Conservation (phyloP, 2,329 filamentous ascomycete species). For the Aspergillus sp. region DNA sequence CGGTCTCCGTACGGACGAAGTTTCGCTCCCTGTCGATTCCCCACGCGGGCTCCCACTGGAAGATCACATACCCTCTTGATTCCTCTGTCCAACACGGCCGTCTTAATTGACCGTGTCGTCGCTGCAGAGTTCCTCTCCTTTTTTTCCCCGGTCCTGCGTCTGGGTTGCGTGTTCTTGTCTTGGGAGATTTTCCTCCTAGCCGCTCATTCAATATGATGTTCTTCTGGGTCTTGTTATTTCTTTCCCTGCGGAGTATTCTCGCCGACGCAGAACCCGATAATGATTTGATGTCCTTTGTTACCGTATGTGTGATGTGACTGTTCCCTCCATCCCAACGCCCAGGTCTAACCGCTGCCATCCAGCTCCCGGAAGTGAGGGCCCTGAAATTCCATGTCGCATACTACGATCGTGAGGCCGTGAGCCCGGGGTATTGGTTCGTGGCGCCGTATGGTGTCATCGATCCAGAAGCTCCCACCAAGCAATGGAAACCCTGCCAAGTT, state of each 20-base stretch:
- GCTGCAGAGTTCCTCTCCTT: slow-evolving; percentile 1
- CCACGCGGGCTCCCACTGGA: background rate
- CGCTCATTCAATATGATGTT: slow-evolving; percentile 30
- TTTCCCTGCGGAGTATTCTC: slow-evolving; percentile 19
- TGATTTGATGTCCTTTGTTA: slow-evolving; percentile 35
- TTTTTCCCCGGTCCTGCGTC: background rate
- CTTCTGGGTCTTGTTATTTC: slow-evolving; percentile 22
- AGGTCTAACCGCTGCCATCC: slow-evolving; percentile 1
- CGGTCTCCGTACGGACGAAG: slow-evolving; percentile 1
- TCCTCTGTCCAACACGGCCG: slow-evolving; percentile 4
- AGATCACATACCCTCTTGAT: background rate
- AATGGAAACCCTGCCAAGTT: slow-evolving; percentile 41
- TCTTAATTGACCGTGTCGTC: slow-evolving; percentile 6
- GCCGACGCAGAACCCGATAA: slow-evolving; percentile 26
- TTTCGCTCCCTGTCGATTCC: background rate
- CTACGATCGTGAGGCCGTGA: slow-evolving; percentile 23
- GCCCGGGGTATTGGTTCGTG: slow-evolving; percentile 50
- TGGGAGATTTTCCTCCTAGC: slow-evolving; percentile 24
- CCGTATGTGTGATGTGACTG: slow-evolving; percentile 18
- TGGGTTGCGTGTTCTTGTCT: slow-evolving; percentile 8
- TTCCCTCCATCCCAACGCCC: background rate
- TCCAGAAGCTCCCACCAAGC: slow-evolving; percentile 22
- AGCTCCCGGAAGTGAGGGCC: slow-evolving; percentile 25
- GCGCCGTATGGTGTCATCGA: slow-evolving; percentile 40
- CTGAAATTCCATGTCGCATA: slow-evolving; percentile 27